Conservation (phyloP, 176 grass and related monocot genomes). For the Phyllostachys edulis region DNA sequence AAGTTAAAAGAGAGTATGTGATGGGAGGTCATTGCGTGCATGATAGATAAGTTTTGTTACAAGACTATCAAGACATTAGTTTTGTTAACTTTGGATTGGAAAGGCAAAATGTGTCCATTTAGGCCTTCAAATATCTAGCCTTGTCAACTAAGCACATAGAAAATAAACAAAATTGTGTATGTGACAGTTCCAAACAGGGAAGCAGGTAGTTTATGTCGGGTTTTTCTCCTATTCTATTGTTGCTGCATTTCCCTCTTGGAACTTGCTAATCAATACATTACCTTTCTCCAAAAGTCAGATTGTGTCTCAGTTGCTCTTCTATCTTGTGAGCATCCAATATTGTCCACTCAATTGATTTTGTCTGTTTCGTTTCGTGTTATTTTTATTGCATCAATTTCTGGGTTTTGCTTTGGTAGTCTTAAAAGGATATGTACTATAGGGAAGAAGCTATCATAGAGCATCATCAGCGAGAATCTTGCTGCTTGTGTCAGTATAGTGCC, state of each 20-base stretch:
- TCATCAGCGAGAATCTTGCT: constrained; percentile 81
- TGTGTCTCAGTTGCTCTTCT: neutral
- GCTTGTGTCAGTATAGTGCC: constrained; percentile 88
- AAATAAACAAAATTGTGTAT: too few relatives aligned
- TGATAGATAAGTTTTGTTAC: too few relatives aligned
- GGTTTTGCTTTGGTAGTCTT: neutral
- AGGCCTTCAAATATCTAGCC: too few relatives aligned
- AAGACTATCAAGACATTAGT: too few relatives aligned
- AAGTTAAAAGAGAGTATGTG: too few relatives aligned
- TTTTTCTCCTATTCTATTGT: neutral
- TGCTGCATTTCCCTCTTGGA: neutral
- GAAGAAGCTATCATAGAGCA: constrained; percentile 72
- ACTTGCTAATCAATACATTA: neutral
- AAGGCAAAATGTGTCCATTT: too few relatives aligned
- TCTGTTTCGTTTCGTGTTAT: neutral
- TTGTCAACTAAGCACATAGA: too few relatives aligned
- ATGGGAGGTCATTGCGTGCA: too few relatives aligned
- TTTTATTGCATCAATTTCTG: neutral
- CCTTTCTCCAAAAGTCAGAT: neutral
- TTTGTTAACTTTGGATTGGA: too few relatives aligned
- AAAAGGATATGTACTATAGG: constrained; percentile 36
- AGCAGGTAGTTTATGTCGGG: constrained; percentile 30
- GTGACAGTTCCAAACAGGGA: constrained; percentile 85
- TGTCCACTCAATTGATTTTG: neutral
- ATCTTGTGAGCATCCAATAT: constrained; percentile 1